Evolutionary conservation across 371 early-diverging fungal genomes (phyloP), one percentile per base, ranked within the genome.

Genomic region (Conidiobolus incongruus): DNA sequence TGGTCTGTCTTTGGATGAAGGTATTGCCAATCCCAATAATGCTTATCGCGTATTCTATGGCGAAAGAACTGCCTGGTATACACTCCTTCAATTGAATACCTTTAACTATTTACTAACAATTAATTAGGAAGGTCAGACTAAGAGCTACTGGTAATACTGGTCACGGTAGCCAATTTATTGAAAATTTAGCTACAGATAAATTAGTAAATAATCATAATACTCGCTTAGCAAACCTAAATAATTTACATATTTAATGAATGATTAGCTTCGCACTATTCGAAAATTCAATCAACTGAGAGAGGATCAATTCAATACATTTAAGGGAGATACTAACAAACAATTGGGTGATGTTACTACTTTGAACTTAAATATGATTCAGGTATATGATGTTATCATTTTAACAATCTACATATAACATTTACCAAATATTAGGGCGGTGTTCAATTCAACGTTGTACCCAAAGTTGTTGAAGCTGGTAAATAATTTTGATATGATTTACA

Each of bases 1-100:
- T 19, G 86, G 70, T n/a, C 71, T 83, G 53, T 72, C 70, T 10
- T 59, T 83, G 34, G 86, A 85, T 47, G 86, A 85, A 47, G 84
- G 81, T 26, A 61, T 80, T 37, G 70, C 76, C 10, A 69, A 65
- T 30, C 67, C 71, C n/a, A 67, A 54, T 15, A 45, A 65, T 24
- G 56, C 50, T 0, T 56, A 70, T 51, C 67, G 67, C 50, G 75
- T 79, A 44, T 83, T 72, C 54, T 78, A 82, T 49, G 80, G 77
- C 29, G 83, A 84, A 59, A 61, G 81, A 7, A 65, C 75, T 34
- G 65, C 70, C 10, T 82, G 83, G 82, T 82, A 76, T 60, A 52
- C 64, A 42, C 49, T 47, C 35, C n/a, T 52, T 5, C 8, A 3
- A 35, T n/a, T 24, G 3, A 6, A 6, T 17, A 11, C 12, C 7